phyloP scores from a whole-genome alignment of 129 eudicot species.

The Rutidosis leptorrhynchoides region DNA sequence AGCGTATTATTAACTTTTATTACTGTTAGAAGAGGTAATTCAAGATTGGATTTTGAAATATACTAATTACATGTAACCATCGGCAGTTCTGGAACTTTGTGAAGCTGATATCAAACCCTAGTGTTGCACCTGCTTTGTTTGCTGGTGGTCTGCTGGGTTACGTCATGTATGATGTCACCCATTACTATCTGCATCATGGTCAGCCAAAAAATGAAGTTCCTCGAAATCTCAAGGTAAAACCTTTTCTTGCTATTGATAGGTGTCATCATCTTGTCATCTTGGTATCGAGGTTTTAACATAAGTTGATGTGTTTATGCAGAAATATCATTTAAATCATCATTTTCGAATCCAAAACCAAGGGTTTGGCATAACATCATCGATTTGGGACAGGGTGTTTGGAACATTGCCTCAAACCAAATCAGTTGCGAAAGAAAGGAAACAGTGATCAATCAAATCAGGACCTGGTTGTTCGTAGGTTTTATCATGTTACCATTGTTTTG shows the following conservation, averaged over 20 bases:
- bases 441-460: constrained; percentile 21
- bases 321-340: constrained; percentile 87
- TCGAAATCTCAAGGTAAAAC: constrained; percentile 66
- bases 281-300: neutral
- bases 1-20: neutral
- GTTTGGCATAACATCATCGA: constrained; percentile 77
- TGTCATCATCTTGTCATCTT: neutral
- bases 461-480: constrained; percentile 25
- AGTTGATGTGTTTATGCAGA: constrained; percentile 47
- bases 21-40: constrained; percentile 1
- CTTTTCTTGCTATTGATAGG: neutral
- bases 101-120: constrained; percentile 52
- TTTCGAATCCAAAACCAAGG: constrained; percentile 83
- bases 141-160: constrained; percentile 84
- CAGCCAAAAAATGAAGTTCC: constrained; percentile 67
- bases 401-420: constrained; percentile 67
- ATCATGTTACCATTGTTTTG: constrained; percentile 25
- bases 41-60: neutral
- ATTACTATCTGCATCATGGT: constrained; percentile 89
- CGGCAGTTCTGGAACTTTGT: constrained; percentile 73
- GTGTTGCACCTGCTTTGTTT: constrained; percentile 68
- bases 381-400: constrained; percentile 87
- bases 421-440: constrained; percentile 35
- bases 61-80: neutral
- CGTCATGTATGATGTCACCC: constrained; percentile 85